Percentiles rank a stretch among this genome's conserved stretches.
These are phyloP conservation scores for Collybia sordida DNA, from an alignment of 768 basidiomycete species.

Conservation along the genomic window DNA sequence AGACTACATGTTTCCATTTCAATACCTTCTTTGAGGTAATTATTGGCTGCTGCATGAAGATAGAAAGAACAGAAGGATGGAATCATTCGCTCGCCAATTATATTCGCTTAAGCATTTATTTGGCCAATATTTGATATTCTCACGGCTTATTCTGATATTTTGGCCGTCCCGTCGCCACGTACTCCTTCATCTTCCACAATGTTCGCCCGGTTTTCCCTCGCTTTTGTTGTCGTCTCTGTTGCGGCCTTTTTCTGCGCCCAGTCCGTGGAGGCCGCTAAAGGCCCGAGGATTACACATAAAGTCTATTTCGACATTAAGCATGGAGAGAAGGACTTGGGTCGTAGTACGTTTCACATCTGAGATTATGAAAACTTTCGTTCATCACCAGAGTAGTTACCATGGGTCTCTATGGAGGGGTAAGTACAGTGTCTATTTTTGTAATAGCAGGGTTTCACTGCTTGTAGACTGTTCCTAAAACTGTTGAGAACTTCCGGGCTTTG, in stretches of 20 bases:
- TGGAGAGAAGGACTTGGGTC: constrained; percentile 82
- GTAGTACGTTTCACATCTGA: constrained; percentile 46
- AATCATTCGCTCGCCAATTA: no score
- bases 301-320: constrained; percentile 95
- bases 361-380: constrained; percentile 8
- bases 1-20: no score
- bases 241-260: constrained; percentile 71
- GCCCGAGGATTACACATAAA: constrained; percentile 88
- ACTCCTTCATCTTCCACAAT: constrained; percentile 34
- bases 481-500: constrained; percentile 95
- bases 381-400: constrained; percentile 57
- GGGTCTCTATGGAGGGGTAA: constrained; percentile 88
- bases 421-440: constrained; percentile 16
- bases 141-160: neutral
- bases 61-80: no score
- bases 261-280: constrained; percentile 78
- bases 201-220: constrained; percentile 63
- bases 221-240: constrained; percentile 60
- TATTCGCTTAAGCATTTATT: no score
- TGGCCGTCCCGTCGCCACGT: constrained; percentile 3
- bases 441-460: neutral
- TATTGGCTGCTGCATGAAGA: no score
- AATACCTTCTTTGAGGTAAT: no score
- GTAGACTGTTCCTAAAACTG: constrained; percentile 94
- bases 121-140: neutral